These are phyloP conservation scores for Mayamaea pseudoterrestris DNA, from an alignment of 108 stramenopile species.

Conservation along the genomic window DNA sequence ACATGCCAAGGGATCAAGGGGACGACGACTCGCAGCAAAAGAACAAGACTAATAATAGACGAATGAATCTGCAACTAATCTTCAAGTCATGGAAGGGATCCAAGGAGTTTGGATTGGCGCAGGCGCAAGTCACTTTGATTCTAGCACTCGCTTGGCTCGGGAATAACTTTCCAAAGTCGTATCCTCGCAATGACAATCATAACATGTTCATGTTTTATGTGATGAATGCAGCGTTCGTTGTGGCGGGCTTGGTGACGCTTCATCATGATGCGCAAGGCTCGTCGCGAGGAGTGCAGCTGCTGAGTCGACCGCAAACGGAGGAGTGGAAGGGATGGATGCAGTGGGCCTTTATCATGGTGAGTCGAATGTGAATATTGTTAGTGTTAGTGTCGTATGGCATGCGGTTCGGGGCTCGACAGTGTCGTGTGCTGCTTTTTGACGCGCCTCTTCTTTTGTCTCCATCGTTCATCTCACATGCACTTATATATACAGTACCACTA, in stretches of 20 bases:
- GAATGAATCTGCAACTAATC: not conserved
- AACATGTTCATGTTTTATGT: slow-evolving; percentile 46
- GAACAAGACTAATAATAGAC: too few relatives aligned
- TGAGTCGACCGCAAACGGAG: slow-evolving; percentile 56
- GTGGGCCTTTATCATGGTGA: slow-evolving; percentile 51
- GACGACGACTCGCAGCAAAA: too few relatives aligned
- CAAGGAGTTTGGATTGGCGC: slow-evolving; percentile 30
- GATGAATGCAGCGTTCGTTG: slow-evolving; percentile 26
- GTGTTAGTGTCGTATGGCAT: too few relatives aligned
- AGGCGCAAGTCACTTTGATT: slow-evolving; percentile 35
- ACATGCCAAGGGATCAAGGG: too few relatives aligned
- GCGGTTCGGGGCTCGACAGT: too few relatives aligned
- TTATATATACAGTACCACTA: slow-evolving; percentile 85
- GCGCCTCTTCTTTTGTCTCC: slow-evolving; percentile 11
- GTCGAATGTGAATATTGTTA: slow-evolving; percentile 7
- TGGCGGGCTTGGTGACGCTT: slow-evolving; percentile 23
- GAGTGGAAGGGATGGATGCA: slow-evolving; percentile 99
- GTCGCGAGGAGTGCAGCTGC: slow-evolving; percentile 27
- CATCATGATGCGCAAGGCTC: slow-evolving; percentile 21
- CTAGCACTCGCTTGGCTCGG: slow-evolving; percentile 34
- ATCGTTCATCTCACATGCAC: too few relatives aligned
- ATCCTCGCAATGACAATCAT: slow-evolving; percentile 60
- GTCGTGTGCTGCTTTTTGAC: not conserved
- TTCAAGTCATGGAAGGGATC: slow-evolving; percentile 11
- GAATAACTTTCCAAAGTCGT: slow-evolving; percentile 36